Evolutionary conservation across 1,139 yeast genomes (phyloP).

Genomic region (Yamadazyma atlantica): DNA sequence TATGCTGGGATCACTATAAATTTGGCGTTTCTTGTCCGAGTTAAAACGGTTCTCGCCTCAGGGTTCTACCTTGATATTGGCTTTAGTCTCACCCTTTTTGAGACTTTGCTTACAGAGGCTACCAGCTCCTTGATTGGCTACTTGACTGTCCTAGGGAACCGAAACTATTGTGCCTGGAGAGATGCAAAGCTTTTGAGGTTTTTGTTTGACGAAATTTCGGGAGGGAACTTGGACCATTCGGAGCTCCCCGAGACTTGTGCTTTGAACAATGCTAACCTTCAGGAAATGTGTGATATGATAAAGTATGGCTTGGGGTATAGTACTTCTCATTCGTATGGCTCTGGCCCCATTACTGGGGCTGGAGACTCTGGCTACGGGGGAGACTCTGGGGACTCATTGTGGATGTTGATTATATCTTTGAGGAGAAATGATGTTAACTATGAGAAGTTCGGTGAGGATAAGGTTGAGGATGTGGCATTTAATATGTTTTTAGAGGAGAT

Average conservation of each 20-base stretch:
- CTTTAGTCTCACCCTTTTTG: constrained; percentile 4
- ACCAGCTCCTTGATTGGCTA: constrained; percentile 5
- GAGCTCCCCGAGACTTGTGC: constrained; percentile 1
- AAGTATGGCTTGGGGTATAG: not conserved
- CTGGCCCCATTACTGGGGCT: not conserved
- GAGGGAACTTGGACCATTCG: not conserved
- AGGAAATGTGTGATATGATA: constrained; percentile 4
- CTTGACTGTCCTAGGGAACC: constrained; percentile 10
- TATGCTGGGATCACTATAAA: constrained; percentile 28
- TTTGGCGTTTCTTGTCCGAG: constrained; percentile 18
- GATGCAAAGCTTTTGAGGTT: constrained; percentile 8
- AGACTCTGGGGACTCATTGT: constrained; percentile 9
- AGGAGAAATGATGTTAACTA: constrained; percentile 2
- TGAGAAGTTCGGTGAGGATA: not conserved
- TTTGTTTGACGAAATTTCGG: constrained; percentile 7
- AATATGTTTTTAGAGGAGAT: constrained; percentile 8
- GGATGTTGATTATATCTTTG: constrained; percentile 12
- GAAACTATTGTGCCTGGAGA: constrained; percentile 14
- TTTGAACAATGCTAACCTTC: not conserved
- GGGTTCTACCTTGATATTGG: not conserved
- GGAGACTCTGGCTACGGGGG: too few relatives aligned
- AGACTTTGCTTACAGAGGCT: constrained; percentile 4
- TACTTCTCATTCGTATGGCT: not conserved
- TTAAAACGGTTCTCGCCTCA: constrained; percentile 4
- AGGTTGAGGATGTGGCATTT: not conserved